Base-by-base conservation (phyloP, 345 rosid species). In the Barbarea vulgaris region DNA sequence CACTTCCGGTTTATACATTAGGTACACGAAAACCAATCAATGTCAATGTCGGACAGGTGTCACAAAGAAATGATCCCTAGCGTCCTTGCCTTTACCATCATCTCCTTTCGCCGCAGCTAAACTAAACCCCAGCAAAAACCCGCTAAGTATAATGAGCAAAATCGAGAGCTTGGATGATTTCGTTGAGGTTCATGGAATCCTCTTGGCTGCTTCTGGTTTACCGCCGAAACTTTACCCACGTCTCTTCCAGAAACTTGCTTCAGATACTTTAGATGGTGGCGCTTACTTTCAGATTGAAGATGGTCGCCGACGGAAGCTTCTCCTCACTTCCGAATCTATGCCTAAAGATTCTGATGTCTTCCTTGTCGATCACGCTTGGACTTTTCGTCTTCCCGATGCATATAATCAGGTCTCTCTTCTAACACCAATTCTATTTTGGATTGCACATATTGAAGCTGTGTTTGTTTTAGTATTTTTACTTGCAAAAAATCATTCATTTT, bases 321-420 rank as follows among this genome's bases (percentile, higher is more conserved):
- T 91, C 6, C 84, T 88, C 66, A 83, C 95, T 58, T 82, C 93
- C 7, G 85, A 80, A 0, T 80, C 84, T 37, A 76, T 91, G 91
- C 84, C 81, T 8, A 56, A 67, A 28, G 87, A 85, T 8, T 91
- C 95, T 79, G 74, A 88, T 53, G 91, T 90, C 60, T 94, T 94
- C 73, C 96, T 94, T 37, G 42, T 94, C 50, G 96, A 94, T 78
- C 96, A 94, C 59, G 97, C 97, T 64, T 94, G 98, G 98, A 88
- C 97, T 24, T 94, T 94, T 69, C 95, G 96, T 14, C 95, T 88
- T 70, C 69, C 89, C 19, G 97, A 89, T 73, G 97, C 97, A 36
- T 78, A 62, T 56, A 87, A 84, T 44, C 98, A 87, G 90, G 97
- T 88, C 17, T 10, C 9, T 5, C 28, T 52, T 59, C 18, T 53